Conservation (phyloP, 768 basidiomycete species). For the Auricularia sp. region DNA sequence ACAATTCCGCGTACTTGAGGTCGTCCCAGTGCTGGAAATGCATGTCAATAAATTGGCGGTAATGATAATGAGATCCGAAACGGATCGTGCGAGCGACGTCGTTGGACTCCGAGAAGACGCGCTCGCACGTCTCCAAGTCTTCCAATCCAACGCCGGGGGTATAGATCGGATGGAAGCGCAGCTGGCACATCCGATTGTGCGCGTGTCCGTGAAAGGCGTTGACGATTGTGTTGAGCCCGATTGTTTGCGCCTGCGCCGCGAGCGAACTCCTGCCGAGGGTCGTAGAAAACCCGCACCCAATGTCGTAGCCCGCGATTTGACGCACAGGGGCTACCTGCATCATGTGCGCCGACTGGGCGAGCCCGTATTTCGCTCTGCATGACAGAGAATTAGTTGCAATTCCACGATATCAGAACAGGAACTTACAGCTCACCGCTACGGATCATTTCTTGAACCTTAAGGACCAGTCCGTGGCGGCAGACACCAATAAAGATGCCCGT, state of each 20-base stretch:
- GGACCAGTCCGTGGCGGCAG: not conserved
- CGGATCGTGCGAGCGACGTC: constrained; percentile 10
- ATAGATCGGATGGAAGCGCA: constrained; percentile 20
- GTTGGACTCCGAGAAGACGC: constrained; percentile 19
- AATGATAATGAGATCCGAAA: constrained; percentile 18
- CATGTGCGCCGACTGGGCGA: not conserved
- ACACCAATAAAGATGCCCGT: not conserved
- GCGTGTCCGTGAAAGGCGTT: constrained; percentile 22
- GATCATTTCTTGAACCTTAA: not conserved
- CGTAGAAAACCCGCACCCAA: not conserved
- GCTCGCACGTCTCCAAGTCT: constrained; percentile 21
- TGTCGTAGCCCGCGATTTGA: not conserved
- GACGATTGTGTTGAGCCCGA: constrained; percentile 10
- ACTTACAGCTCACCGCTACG: constrained; percentile 3
- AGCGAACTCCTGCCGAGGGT: not conserved
- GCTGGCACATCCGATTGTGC: constrained; percentile 21
- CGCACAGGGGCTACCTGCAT: not conserved
- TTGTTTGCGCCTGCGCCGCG: not conserved
- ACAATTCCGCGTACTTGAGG: constrained; percentile 14
- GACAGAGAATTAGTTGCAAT: not conserved
- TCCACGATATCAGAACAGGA: not conserved
- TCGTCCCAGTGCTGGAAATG: constrained; percentile 15
- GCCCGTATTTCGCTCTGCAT: not conserved
- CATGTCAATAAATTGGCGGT: constrained; percentile 17
- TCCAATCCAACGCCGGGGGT: constrained; percentile 16